phyloP scores from a whole-genome alignment of 1,284 basidiomycete genomes.

The Marasmius sp. region DNA sequence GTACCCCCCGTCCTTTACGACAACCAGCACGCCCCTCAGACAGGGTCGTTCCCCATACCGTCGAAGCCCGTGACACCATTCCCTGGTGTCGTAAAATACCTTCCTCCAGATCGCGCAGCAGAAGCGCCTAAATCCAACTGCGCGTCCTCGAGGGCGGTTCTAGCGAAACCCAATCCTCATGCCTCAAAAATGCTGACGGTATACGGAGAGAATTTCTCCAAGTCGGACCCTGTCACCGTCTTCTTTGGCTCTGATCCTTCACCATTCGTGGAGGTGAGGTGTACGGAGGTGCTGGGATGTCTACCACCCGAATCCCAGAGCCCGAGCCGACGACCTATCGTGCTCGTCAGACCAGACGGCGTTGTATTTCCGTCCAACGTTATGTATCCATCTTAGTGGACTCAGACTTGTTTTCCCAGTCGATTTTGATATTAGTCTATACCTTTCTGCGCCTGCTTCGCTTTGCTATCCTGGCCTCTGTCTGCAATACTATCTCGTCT shows the following conservation, averaged over 20 bases:
- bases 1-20: constrained; percentile 84
- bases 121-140: constrained; percentile 71
- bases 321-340: constrained; percentile 73
- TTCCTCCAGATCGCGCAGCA: constrained; percentile 79
- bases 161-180: constrained; percentile 73
- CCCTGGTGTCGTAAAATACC: constrained; percentile 81
- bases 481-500: neutral
- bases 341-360: constrained; percentile 87
- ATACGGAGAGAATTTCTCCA: constrained; percentile 89
- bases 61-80: constrained; percentile 85
- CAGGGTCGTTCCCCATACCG: constrained; percentile 71
- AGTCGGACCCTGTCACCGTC: constrained; percentile 73
- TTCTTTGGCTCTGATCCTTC: constrained; percentile 91
- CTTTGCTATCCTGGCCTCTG: constrained; percentile 4
- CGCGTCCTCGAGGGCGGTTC: constrained; percentile 58
- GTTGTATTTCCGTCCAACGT: constrained; percentile 89
- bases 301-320: constrained; percentile 67
- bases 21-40: constrained; percentile 64
- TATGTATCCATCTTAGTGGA: constrained; percentile 65
- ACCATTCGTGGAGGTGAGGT: constrained; percentile 84
- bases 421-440: neutral
- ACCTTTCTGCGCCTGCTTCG: neutral
- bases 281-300: constrained; percentile 84
- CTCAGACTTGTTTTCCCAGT: neutral
- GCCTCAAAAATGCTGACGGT: constrained; percentile 78